Evolutionary conservation across 73 alveolate species (phyloP).

Genomic region (Stentor coeruleus): DNA sequence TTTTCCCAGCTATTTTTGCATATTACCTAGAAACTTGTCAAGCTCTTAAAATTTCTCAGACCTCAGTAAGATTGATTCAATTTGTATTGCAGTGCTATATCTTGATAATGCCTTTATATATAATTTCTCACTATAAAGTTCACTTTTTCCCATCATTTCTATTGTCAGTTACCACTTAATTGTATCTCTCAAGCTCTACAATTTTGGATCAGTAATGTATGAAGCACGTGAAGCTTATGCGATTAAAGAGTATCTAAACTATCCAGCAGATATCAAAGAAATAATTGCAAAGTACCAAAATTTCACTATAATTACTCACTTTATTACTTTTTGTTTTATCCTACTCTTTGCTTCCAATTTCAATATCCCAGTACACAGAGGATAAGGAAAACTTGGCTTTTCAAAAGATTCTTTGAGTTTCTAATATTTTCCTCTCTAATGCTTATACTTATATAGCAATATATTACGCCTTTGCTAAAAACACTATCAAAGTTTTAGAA

Average conservation of each 20-base stretch:
- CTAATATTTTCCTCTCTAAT: not conserved
- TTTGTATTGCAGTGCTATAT: too few species aligned
- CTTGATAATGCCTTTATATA: not conserved
- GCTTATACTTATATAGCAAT: constrained; percentile 32
- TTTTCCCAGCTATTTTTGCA: not conserved
- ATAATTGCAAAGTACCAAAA: not conserved
- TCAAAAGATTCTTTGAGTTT: constrained; percentile 49
- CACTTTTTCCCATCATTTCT: not conserved
- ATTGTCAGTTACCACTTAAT: not conserved
- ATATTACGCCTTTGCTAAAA: constrained; percentile 40
- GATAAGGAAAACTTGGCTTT: constrained; percentile 41
- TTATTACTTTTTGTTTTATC: not conserved
- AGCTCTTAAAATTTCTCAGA: constrained; percentile 14
- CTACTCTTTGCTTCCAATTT: constrained; percentile 53
- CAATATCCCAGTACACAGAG: constrained; percentile 50
- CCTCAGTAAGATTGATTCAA: not conserved
- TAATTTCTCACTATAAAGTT: not conserved
- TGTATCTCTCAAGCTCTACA: not conserved
- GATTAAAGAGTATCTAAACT: not conserved
- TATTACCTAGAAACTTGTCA: not conserved
- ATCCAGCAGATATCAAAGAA: not conserved
- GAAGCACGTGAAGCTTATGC: not conserved
- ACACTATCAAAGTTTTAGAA: constrained; percentile 32
- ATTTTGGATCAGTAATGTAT: not conserved
- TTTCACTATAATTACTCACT: not conserved